phyloP scores from a whole-genome alignment of 257 asterid species.

The Cruciata laevipes region DNA sequence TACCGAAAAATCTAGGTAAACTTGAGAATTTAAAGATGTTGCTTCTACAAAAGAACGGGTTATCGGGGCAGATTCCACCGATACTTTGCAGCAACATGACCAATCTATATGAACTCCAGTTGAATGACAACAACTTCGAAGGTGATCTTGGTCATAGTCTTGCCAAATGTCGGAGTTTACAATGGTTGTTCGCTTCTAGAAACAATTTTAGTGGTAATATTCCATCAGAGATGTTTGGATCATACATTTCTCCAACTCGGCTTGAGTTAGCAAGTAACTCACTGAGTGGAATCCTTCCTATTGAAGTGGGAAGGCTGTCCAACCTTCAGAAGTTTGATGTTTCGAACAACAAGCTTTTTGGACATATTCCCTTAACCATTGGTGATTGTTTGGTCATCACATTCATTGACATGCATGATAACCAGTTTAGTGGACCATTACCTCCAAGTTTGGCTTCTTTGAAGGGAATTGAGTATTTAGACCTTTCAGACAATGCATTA shows the following conservation, averaged over 20 bases:
- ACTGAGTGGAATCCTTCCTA: constrained; percentile 6
- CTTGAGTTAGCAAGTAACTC: constrained; percentile 19
- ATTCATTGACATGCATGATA: not conserved
- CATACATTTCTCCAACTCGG: constrained; percentile 7
- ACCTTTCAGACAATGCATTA: not conserved
- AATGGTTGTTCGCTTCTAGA: constrained; percentile 10
- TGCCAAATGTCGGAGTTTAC: constrained; percentile 13
- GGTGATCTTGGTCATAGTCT: constrained; percentile 19
- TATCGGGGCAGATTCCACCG: not conserved
- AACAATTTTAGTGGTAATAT: constrained; percentile 23
- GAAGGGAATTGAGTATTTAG: constrained; percentile 2
- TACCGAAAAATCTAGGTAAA: constrained; percentile 26
- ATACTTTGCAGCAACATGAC: constrained; percentile 11
- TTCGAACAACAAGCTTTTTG: constrained; percentile 4
- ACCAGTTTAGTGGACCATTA: not conserved
- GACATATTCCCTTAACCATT: constrained; percentile 10
- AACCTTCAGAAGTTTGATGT: not conserved
- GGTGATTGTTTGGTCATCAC: constrained; percentile 5
- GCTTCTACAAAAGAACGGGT: not conserved
- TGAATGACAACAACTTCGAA: constrained; percentile 10
- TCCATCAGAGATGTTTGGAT: constrained; percentile 7
- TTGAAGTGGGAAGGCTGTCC: not conserved
- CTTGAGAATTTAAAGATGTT: constrained; percentile 1
- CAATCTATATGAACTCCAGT: not conserved
- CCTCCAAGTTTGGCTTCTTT: constrained; percentile 8